phyloP scores from a whole-genome alignment of 805 yeast species.

The Wickerhamiella nectarea region DNA sequence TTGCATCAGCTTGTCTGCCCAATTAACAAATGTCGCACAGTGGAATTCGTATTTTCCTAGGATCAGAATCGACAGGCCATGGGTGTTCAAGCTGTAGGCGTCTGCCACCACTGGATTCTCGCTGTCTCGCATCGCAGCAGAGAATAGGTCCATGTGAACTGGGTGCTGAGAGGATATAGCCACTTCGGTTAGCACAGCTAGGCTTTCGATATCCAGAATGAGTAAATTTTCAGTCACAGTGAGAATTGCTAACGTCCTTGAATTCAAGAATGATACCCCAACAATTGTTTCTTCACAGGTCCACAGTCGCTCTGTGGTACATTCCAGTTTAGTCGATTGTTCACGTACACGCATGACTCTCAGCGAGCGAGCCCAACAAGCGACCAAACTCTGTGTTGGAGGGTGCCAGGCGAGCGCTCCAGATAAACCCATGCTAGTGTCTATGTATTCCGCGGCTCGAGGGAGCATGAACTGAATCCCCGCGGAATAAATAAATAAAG shows the following conservation, averaged over 20 bases:
- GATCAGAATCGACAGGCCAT: conserved; percentile 37
- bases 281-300: conserved; percentile 37
- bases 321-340: conserved; percentile 19
- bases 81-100: conserved; percentile 26
- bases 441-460: conserved; percentile 15
- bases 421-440: conserved; percentile 15
- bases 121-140: conserved; percentile 13
- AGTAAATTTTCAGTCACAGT: conserved; percentile 36
- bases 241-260: conserved; percentile 28
- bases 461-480: conserved; percentile 11
- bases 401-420: conserved; percentile 43
- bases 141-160: conserved; percentile 25
- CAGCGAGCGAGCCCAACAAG: conserved; percentile 51
- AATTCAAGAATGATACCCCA: conserved; percentile 39
- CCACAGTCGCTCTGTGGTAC: conserved; percentile 32
- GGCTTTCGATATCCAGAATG: conserved; percentile 30
- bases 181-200: conserved; percentile 27
- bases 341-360: conserved; percentile 42
- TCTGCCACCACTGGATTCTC: conserved; percentile 22
- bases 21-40: conserved; percentile 47
- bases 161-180: conserved; percentile 33
- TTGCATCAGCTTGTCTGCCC: conserved; percentile 51
- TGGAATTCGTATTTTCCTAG: conserved; percentile 40
- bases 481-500: background rate
- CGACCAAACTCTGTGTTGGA: conserved; percentile 43